Evolutionary conservation across 2,329 filamentous ascomycete species (phyloP).

Genomic region (Pseudopithomyces maydicus): DNA sequence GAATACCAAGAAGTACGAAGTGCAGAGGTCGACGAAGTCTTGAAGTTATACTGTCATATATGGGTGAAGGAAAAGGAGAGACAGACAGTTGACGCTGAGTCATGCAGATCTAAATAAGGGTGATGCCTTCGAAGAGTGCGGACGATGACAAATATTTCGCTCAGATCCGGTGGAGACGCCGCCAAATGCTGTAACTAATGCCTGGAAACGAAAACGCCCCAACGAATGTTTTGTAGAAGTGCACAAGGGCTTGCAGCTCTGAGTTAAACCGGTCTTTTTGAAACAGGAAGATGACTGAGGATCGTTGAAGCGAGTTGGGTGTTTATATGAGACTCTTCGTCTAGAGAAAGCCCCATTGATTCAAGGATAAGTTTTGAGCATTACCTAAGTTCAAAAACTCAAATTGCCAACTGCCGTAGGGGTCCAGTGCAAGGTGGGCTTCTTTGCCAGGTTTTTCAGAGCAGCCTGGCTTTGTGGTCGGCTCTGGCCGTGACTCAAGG

Average conservation of each 20-base stretch:
- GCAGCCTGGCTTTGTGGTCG: constrained; percentile 5
- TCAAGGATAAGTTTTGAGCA: background rate
- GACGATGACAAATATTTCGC: background rate
- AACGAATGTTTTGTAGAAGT: background rate
- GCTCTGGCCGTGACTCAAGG: constrained; percentile 10
- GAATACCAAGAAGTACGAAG: background rate
- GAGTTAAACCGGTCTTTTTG: background rate
- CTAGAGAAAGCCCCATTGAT: too few relatives aligned
- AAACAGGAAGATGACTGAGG: background rate
- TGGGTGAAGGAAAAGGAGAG: background rate
- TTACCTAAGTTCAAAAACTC: constrained; percentile 13
- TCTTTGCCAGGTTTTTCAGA: constrained; percentile 17
- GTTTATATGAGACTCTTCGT: too few relatives aligned
- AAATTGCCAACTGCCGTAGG: constrained; percentile 23
- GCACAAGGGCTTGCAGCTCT: background rate
- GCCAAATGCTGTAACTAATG: background rate
- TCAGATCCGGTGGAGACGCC: background rate
- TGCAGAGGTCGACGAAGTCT: background rate
- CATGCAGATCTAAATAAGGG: background rate
- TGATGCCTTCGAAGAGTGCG: background rate
- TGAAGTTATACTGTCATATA: background rate
- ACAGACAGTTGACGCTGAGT: background rate
- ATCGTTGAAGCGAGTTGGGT: background rate
- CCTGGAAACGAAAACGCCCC: background rate
- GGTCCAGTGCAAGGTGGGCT: constrained; percentile 11